Percentiles rank a stretch among this genome's conserved stretches.
These are phyloP conservation scores for Coemansia sp. DNA, from an alignment of 371 early-diverging fungal genomes.

Conservation along the genomic window DNA sequence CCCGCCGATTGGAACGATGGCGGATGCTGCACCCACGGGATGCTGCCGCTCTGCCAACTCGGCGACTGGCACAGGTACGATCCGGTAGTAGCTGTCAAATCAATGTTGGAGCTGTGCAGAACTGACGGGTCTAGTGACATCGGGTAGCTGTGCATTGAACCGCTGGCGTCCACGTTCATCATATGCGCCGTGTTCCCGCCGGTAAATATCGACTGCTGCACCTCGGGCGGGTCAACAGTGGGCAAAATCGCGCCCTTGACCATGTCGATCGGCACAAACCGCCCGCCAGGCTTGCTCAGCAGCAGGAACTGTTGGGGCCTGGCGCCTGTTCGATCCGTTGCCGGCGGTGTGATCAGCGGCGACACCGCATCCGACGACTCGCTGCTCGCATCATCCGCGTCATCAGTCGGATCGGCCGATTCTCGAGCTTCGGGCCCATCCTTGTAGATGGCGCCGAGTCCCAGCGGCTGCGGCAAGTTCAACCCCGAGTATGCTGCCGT, in stretches of 20 bases:
- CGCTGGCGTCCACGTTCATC: conserved; percentile 44
- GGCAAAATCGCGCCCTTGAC: conserved; percentile 31
- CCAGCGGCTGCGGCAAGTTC: conserved; percentile 34
- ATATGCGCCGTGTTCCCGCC: conserved; percentile 43
- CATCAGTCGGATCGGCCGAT: background rate
- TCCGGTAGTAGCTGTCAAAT: conserved; percentile 20
- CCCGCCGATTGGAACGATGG: conserved; percentile 22
- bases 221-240: conserved; percentile 40
- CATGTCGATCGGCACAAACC: conserved; percentile 51
- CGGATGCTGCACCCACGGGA: conserved; percentile 22
- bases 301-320: conserved; percentile 36
- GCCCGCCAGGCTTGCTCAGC: conserved; percentile 51
- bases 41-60: conserved; percentile 47
- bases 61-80: conserved; percentile 35
- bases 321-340: background rate
- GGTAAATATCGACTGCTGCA: conserved; percentile 17
- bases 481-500: conserved; percentile 13
- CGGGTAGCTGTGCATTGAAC: conserved; percentile 23
- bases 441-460: conserved; percentile 7
- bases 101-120: conserved; percentile 15
- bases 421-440: background rate
- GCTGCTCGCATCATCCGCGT: too few relatives aligned
- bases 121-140: conserved; percentile 20
- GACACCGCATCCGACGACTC: background rate
- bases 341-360: background rate